Evolutionary conservation across 306 rosid species (phyloP), one percentile per base, ranked within the genome.

Genomic region (Rosa rugosa): DNA sequence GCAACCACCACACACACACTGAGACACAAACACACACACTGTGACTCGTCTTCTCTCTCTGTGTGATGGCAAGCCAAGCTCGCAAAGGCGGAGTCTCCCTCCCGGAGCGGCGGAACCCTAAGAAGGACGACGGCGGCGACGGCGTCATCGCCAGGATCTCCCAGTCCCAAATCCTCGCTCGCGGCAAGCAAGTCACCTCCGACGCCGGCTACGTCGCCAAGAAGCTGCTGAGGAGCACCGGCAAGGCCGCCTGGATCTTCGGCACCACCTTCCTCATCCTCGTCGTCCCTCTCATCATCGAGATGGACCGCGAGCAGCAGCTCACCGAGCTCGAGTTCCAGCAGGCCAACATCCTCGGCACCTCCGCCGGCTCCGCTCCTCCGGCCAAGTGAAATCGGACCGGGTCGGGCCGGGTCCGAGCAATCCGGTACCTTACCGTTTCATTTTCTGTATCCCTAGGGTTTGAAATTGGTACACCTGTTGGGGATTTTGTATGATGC

Each of bases 231-330:
- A 86, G 81, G 63, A 92, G 97, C 89, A 95, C 98, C 69, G 98
- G 98, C 4, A 95, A 83, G 81, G 99, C 98, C 18, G 98, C 99
- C 0, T 95, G 99, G 99, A 91, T 95, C 80, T 90, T 91, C 59
- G 98, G 99, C 45, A 95, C 98, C 54, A 86, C 96, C 38, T 92
- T 95, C 75, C 89, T 92, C 69, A 75, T 95, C 20, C 88, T 95
- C 70, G 90, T 89, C 23, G 98, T 92, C 0, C 99, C 99, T 4
- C 83, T 95, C 75, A 91, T 95, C 75, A 91, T 95, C 80, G 97
- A 87, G 77, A 95, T 93, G 96, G 99, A 95, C 86, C 99, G 99
- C 45, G 99, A 95, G 64, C 98, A 92, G 89, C 99, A 93, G 89
- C 54, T 91, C 81, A 95, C 67, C 76, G 99, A 95, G 46, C 89